Evolutionary conservation across 768 basidiomycete species (phyloP).

Genomic region (Collybia sp.): DNA sequence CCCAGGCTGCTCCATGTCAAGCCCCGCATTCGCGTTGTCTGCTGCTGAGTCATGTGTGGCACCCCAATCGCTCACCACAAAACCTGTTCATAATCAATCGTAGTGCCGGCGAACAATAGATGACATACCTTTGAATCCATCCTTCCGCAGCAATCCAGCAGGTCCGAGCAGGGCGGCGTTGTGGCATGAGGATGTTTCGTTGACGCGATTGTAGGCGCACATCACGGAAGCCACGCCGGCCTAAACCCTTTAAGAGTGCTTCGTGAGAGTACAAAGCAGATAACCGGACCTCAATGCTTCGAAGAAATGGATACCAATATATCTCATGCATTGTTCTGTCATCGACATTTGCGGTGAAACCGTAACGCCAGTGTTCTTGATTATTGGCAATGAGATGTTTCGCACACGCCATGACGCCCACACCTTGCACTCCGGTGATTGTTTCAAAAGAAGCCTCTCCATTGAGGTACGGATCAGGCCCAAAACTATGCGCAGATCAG

Average conservation of each 20-base stretch:
- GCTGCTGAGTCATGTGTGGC: conserved; percentile 42
- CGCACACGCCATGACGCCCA: conserved; percentile 55
- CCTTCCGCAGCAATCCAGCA: conserved; percentile 29
- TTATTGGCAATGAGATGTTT: conserved; percentile 50
- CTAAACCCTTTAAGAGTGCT: conserved; percentile 13
- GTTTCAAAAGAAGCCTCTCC: conserved; percentile 60
- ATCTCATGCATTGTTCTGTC: conserved; percentile 55
- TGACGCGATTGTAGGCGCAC: conserved; percentile 51
- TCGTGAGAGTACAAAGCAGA: not conserved
- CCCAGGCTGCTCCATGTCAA: conserved; percentile 51
- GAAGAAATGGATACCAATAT: conserved; percentile 46
- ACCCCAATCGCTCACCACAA: conserved; percentile 50
- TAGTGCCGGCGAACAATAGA: not conserved
- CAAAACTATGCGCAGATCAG: conserved; percentile 27
- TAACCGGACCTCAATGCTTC: conserved; percentile 38
- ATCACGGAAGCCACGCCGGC: conserved; percentile 48
- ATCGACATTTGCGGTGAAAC: conserved; percentile 40
- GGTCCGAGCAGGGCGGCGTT: conserved; percentile 44
- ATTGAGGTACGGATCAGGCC: conserved; percentile 60
- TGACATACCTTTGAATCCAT: conserved; percentile 37
- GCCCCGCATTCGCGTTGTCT: conserved; percentile 42
- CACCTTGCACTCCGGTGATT: conserved; percentile 52
- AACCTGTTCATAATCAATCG: conserved; percentile 21
- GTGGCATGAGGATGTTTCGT: conserved; percentile 62
- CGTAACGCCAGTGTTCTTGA: conserved; percentile 49